Evolutionary conservation across 768 basidiomycete genomes (phyloP).

Genomic region (Leccinum disarticulatum): DNA sequence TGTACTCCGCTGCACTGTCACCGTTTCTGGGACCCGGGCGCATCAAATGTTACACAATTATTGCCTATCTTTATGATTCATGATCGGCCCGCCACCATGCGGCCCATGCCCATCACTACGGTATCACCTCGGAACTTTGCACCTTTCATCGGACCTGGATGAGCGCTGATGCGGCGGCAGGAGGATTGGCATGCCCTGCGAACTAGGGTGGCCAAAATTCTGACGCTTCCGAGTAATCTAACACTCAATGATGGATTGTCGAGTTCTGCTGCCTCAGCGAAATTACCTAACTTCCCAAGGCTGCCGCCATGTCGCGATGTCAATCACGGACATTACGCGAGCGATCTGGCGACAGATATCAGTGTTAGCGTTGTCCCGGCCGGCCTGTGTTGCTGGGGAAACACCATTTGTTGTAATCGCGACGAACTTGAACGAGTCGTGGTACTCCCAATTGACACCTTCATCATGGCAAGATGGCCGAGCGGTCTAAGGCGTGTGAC

Average conservation of each 20-base stretch:
- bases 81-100: background rate
- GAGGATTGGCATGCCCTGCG: background rate
- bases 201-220: background rate
- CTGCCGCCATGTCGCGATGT: background rate
- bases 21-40: background rate
- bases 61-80: background rate
- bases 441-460: too few species aligned
- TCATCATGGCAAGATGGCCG: slow-evolving; percentile 51
- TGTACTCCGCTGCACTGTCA: background rate
- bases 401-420: background rate
- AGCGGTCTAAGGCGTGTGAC: slow-evolving; percentile 66
- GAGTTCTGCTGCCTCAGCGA: background rate
- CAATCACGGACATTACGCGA: background rate
- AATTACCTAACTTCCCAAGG: too few species aligned
- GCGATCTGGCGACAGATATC: background rate
- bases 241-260: background rate
- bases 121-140: background rate
- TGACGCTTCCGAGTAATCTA: background rate
- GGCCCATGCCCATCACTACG: background rate
- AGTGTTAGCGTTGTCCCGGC: background rate
- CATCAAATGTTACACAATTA: background rate
- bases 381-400: too few species aligned
- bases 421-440: background rate
- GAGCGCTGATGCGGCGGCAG: background rate
- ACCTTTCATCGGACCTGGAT: background rate